These are phyloP conservation scores for Astragalus membranaceus DNA, from an alignment of 306 rosid genomes.

Conservation along the genomic window DNA sequence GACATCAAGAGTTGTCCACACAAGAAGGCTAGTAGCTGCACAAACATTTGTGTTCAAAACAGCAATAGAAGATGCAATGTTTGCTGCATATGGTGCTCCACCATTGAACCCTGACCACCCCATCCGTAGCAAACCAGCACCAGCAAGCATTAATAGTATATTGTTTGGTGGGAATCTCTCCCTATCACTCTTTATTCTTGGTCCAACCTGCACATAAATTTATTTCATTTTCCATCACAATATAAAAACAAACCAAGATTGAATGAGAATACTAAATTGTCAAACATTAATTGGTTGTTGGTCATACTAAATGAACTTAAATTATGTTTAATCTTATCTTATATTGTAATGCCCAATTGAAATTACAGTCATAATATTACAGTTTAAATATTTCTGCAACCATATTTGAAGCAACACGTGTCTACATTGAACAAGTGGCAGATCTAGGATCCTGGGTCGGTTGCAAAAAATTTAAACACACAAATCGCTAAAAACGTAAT, in stretches of 20 bases:
- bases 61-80: slow-evolving; percentile 53
- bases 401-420: not conserved
- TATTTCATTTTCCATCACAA: not conserved
- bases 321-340: not conserved
- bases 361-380: not conserved
- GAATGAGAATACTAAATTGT: not conserved
- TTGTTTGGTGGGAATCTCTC: slow-evolving; percentile 93
- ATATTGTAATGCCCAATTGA: not conserved
- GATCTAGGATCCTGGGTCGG: too few species aligned
- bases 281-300: not conserved
- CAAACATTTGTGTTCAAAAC: slow-evolving; percentile 75
- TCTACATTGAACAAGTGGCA: too few species aligned
- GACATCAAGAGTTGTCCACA: slow-evolving; percentile 77
- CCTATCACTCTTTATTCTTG: slow-evolving; percentile 76
- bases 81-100: slow-evolving; percentile 85
- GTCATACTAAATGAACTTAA: not conserved
- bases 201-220: slow-evolving; percentile 57
- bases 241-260: not conserved
- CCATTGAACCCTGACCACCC: slow-evolving; percentile 99
- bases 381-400: not conserved
- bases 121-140: slow-evolving; percentile 86
- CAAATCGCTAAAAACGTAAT: too few species aligned
- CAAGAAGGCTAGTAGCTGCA: slow-evolving; percentile 83
- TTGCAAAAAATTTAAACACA: too few species aligned
- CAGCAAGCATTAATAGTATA: slow-evolving; percentile 73